Evolutionary conservation across 106 monocot species (phyloP).

Genomic region (Vanilla planifolia): DNA sequence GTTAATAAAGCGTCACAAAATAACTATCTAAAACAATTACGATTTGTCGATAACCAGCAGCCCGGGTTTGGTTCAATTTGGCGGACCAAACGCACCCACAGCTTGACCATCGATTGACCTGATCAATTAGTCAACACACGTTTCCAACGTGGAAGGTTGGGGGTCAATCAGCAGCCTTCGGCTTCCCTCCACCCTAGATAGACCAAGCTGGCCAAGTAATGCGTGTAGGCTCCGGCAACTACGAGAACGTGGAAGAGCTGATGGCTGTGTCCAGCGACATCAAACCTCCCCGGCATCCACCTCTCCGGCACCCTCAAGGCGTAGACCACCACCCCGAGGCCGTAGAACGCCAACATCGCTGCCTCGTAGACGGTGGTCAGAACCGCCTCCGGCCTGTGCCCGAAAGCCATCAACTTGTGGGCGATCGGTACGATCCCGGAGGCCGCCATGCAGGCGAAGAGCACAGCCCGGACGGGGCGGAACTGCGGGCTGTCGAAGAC

Average conservation of each 20-base stretch:
- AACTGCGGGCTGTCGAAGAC: slow-evolving; percentile 22
- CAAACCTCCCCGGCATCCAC: slow-evolving; percentile 46
- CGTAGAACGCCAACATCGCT: slow-evolving; percentile 28
- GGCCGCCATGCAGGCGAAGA: slow-evolving; percentile 33
- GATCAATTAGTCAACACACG: too few species aligned
- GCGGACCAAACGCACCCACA: too few species aligned
- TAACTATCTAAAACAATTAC: too few species aligned
- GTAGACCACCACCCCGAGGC: slow-evolving; percentile 29
- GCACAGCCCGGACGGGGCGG: slow-evolving; percentile 10
- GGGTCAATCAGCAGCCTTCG: slow-evolving; percentile 21
- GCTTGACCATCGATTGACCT: too few species aligned
- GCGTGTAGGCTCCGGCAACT: slow-evolving; percentile 38
- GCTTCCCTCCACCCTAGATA: slow-evolving; percentile 35
- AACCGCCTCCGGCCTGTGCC: slow-evolving; percentile 24
- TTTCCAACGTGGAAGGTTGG: too few species aligned
- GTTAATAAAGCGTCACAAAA: too few species aligned
- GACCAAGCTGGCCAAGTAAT: slow-evolving; percentile 25
- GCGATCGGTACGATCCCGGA: slow-evolving; percentile 34
- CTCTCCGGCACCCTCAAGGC: slow-evolving; percentile 33
- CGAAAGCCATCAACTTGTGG: slow-evolving; percentile 28
- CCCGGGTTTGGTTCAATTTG: too few species aligned
- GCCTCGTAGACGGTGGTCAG: slow-evolving; percentile 22
- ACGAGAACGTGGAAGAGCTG: slow-evolving; percentile 39
- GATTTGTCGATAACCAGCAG: too few species aligned
- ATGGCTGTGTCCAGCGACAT: slow-evolving; percentile 41